A percentile compares a stretch with the other conserved stretches of the same genome.
Evolutionary conservation across 345 rosid species (phyloP).

Genomic region (Pugionium cornutum): DNA sequence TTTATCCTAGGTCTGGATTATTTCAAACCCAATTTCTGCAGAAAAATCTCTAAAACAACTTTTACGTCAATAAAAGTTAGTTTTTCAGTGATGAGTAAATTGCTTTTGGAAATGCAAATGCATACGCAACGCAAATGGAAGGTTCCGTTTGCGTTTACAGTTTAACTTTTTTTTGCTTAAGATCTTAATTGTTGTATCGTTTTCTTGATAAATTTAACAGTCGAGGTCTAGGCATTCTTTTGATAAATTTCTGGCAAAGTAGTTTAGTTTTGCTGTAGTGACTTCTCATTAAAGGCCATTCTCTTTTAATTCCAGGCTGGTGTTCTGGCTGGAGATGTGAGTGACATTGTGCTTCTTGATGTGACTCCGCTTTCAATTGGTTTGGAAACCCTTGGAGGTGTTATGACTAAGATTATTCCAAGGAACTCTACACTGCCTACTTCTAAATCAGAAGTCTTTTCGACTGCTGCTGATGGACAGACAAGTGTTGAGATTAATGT

Average conservation of each 20-base stretch:
- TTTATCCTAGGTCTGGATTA: not conserved
- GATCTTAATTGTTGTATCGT: too few relatives aligned
- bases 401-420: constrained; percentile 94
- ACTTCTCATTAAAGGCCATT: constrained; percentile 3
- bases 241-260: not conserved
- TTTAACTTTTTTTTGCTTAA: too few relatives aligned
- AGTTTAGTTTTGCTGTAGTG: not conserved
- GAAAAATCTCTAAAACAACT: not conserved
- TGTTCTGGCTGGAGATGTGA: constrained; percentile 92
- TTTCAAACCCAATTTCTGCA: not conserved
- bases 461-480: constrained; percentile 99
- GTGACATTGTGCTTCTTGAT: constrained; percentile 90
- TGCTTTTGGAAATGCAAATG: not conserved
- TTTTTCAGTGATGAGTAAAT: not conserved
- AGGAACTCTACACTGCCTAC: constrained; percentile 95
- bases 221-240: not conserved
- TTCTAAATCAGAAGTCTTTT: constrained; percentile 96
- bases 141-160: not conserved
- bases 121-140: not conserved
- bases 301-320: constrained; percentile 62
- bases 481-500: constrained; percentile 98
- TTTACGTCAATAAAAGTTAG: not conserved
- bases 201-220: too few relatives aligned
- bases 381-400: constrained; percentile 95
- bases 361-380: constrained; percentile 89